phyloP scores from a whole-genome alignment of 176 grass and related monocot genomes.

The Tillandsia fasciculata region DNA sequence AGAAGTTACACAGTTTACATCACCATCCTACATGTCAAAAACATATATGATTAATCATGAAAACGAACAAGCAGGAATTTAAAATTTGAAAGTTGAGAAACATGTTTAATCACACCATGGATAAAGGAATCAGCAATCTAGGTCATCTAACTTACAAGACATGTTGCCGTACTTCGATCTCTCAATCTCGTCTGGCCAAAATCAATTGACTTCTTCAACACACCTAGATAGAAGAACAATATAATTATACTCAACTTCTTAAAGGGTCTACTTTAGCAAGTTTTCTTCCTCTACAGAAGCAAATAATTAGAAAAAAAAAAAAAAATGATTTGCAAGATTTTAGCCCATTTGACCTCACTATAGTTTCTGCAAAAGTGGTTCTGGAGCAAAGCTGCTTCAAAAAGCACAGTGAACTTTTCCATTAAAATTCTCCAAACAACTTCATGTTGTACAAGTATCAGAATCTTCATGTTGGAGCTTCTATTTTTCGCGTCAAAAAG shows the following conservation, averaged over 20 bases:
- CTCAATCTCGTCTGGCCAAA: constrained; percentile 27
- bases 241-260: neutral
- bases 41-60: constrained; percentile 14
- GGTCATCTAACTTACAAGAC: constrained; percentile 31
- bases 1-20: constrained; percentile 31
- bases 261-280: neutral
- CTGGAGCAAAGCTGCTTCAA: too few species aligned
- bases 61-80: neutral
- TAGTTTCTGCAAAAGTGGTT: too few species aligned
- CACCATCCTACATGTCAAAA: constrained; percentile 42
- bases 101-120: neutral
- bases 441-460: too few species aligned
- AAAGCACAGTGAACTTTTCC: too few species aligned
- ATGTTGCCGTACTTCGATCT: constrained; percentile 26
- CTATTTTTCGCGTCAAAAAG: too few species aligned
- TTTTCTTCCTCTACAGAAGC: neutral
- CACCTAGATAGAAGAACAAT: constrained; percentile 33
- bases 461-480: too few species aligned
- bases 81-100: neutral
- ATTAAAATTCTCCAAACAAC: too few species aligned
- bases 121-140: constrained; percentile 17
- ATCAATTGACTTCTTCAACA: constrained; percentile 61
- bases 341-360: too few species aligned
- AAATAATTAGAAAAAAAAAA: neutral
- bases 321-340: too few species aligned